Evolutionary conservation across 2,329 filamentous ascomycete species (phyloP).

Genomic region (Fusarium sp.): DNA sequence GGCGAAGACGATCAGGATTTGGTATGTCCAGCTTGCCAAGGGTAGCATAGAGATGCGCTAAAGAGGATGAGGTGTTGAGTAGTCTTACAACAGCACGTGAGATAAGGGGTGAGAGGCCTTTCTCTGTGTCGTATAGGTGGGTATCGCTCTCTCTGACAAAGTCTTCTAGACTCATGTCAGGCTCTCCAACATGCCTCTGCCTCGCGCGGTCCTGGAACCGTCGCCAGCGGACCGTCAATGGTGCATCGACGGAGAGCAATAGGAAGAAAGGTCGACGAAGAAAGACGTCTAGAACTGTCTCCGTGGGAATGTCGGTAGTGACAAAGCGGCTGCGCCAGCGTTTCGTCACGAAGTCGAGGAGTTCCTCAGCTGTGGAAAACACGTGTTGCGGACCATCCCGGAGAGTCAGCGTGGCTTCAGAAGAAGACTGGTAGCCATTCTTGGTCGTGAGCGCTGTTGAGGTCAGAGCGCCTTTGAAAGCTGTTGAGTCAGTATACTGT

Average conservation of each 20-base stretch:
- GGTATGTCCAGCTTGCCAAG: slow-evolving; percentile 80
- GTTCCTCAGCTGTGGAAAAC: slow-evolving; percentile 71
- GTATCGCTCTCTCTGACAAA: slow-evolving; percentile 71
- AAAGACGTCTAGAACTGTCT: slow-evolving; percentile 77
- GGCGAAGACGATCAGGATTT: slow-evolving; percentile 81
- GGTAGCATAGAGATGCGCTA: slow-evolving; percentile 76
- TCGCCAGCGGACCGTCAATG: slow-evolving; percentile 83
- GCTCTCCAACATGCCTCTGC: slow-evolving; percentile 24
- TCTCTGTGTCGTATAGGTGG: slow-evolving; percentile 74
- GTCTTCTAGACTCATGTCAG: slow-evolving; percentile 57
- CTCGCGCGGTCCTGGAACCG: slow-evolving; percentile 66
- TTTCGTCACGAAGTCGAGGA: slow-evolving; percentile 87
- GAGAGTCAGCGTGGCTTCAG: slow-evolving; percentile 41
- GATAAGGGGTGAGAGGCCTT: slow-evolving; percentile 79
- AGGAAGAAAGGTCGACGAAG: slow-evolving; percentile 89
- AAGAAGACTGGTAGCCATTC: slow-evolving; percentile 37
- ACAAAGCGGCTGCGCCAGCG: slow-evolving; percentile 88
- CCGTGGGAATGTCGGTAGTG: slow-evolving; percentile 82
- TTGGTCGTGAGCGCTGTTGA: slow-evolving; percentile 43
- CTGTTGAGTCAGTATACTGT: slow-evolving; percentile 17
- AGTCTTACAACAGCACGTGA: slow-evolving; percentile 84
- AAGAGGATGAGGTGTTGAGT: slow-evolving; percentile 81
- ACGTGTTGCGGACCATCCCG: slow-evolving; percentile 43
- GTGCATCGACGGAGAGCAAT: slow-evolving; percentile 89
- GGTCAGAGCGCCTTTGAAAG: slow-evolving; percentile 38